Percentiles rank a stretch among this genome's conserved stretches.
Evolutionary conservation across 2,329 filamentous ascomycete species (phyloP).

Genomic region (Hypocreales sp.): DNA sequence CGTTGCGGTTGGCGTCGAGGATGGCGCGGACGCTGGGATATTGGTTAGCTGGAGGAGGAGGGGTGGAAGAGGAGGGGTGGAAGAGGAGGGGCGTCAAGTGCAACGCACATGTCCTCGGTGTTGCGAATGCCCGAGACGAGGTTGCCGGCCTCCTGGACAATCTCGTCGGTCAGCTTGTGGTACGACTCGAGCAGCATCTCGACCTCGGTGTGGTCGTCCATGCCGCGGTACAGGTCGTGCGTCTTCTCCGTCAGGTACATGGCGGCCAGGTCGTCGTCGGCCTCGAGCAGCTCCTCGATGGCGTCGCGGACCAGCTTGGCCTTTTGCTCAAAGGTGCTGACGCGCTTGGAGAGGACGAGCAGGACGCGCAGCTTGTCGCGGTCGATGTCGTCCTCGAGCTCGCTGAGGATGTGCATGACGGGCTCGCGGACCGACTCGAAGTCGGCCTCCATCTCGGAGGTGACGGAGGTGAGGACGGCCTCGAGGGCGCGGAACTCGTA

Average conservation of each 20-base stretch:
- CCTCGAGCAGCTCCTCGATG: constrained; percentile 88
- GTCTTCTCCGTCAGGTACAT: constrained; percentile 94
- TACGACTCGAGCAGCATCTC: constrained; percentile 96
- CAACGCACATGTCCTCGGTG: constrained; percentile 85
- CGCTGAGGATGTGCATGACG: constrained; percentile 73
- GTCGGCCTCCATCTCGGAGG: constrained; percentile 79
- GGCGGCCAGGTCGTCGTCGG: constrained; percentile 81
- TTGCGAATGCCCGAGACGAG: constrained; percentile 90
- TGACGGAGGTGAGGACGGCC: constrained; percentile 87
- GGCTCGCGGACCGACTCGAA: constrained; percentile 90
- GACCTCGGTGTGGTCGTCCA: constrained; percentile 88
- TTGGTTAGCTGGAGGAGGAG: too few relatives aligned
- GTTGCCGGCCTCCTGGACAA: constrained; percentile 88
- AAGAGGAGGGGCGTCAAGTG: too few relatives aligned
- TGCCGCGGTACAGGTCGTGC: constrained; percentile 53
- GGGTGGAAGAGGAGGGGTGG: too few relatives aligned
- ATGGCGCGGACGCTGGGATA: constrained; percentile 88
- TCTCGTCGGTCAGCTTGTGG: constrained; percentile 95
- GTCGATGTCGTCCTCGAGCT: constrained; percentile 93
- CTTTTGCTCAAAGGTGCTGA: constrained; percentile 96
- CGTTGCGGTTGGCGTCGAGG: constrained; percentile 93
- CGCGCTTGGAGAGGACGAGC: constrained; percentile 84
- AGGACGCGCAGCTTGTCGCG: constrained; percentile 82
- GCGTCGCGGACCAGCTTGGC: constrained; percentile 86
- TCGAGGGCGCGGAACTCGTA: constrained; percentile 96